Percentiles rank a stretch among this genome's conserved stretches.
phyloP scores from a whole-genome alignment of 1,284 basidiomycete genomes.

The Wallemia mellicola region DNA sequence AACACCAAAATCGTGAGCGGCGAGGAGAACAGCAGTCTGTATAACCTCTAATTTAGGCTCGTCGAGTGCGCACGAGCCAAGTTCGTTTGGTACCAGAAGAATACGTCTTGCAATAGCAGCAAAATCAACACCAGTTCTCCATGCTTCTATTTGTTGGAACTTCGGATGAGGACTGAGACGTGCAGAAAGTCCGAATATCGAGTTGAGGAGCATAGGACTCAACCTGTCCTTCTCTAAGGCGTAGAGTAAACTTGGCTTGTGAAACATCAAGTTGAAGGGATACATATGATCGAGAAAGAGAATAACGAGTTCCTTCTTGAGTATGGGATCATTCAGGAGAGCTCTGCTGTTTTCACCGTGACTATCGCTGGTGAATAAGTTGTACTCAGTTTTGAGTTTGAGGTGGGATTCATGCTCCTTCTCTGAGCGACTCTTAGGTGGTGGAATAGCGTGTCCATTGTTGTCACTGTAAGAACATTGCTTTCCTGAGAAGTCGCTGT shows the following conservation, averaged over 20 bases:
- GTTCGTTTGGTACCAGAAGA: constrained; percentile 8
- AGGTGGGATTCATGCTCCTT: constrained; percentile 2
- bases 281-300: constrained; percentile 17
- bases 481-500: constrained; percentile 18
- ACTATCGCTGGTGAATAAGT: constrained; percentile 8
- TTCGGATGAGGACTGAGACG: constrained; percentile 15
- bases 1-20: constrained; percentile 16
- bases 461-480: constrained; percentile 18
- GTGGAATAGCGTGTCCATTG: constrained; percentile 16
- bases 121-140: constrained; percentile 7
- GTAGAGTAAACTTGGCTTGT: constrained; percentile 18
- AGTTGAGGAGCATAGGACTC: constrained; percentile 16
- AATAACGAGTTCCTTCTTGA: constrained; percentile 14
- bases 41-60: constrained; percentile 14
- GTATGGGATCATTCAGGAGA: constrained; percentile 6
- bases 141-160: constrained; percentile 8
- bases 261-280: constrained; percentile 17
- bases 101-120: constrained; percentile 8
- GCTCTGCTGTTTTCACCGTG: constrained; percentile 4
- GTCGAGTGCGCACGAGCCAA: constrained; percentile 8
- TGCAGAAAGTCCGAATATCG: constrained; percentile 17
- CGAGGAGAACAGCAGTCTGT: constrained; percentile 15
- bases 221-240: constrained; percentile 16
- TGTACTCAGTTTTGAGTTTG: constrained; percentile 6
- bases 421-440: constrained; percentile 14